A percentile compares a stretch with the other conserved stretches of the same genome.
phyloP scores from a whole-genome alignment of 2,329 filamentous ascomycete species.

The Penicillium janthinellum region DNA sequence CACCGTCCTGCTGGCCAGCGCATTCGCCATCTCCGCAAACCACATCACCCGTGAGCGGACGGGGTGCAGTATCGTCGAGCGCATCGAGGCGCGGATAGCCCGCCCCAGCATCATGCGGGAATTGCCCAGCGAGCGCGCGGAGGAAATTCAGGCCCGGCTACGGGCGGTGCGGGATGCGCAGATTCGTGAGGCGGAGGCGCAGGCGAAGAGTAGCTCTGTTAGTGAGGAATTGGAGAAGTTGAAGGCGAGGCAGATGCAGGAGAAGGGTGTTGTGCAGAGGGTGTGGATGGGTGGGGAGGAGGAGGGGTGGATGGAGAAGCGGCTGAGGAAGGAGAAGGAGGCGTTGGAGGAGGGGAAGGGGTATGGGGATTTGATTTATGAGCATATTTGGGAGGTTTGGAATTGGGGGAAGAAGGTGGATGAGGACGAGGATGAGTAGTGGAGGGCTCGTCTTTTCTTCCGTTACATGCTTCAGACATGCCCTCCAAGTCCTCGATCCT shows the following conservation, averaged over 20 bases:
- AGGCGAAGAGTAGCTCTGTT: slow-evolving; percentile 6
- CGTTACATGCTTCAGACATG: background rate
- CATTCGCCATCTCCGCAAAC: slow-evolving; percentile 44
- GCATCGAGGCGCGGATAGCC: slow-evolving; percentile 31
- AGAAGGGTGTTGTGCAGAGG: slow-evolving; percentile 33
- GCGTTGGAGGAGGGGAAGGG: slow-evolving; percentile 47
- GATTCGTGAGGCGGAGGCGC: slow-evolving; percentile 23
- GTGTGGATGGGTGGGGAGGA: slow-evolving; percentile 47
- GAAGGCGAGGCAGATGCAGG: slow-evolving; percentile 32
- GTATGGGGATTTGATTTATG: slow-evolving; percentile 49
- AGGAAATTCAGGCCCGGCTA: slow-evolving; percentile 37
- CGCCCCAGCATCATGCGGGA: slow-evolving; percentile 17
- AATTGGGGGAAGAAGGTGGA: slow-evolving; percentile 39
- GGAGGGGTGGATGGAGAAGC: slow-evolving; percentile 47
- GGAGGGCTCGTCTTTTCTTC: background rate
- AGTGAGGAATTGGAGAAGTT: slow-evolving; percentile 39
- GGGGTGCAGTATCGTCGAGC: slow-evolving; percentile 39
- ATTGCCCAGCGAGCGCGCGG: slow-evolving; percentile 38
- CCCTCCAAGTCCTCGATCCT: background rate
- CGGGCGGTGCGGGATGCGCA: slow-evolving; percentile 31
- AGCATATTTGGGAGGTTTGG: slow-evolving; percentile 52
- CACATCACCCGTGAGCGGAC: slow-evolving; percentile 42
- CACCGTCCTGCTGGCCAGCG: slow-evolving; percentile 41
- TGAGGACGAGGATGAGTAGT: slow-evolving; percentile 19
- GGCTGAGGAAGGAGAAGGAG: slow-evolving; percentile 46